Evolutionary conservation across 78 protist species (phyloP), one percentile per base, ranked within the genome.

Genomic region (Acrasis kona): DNA sequence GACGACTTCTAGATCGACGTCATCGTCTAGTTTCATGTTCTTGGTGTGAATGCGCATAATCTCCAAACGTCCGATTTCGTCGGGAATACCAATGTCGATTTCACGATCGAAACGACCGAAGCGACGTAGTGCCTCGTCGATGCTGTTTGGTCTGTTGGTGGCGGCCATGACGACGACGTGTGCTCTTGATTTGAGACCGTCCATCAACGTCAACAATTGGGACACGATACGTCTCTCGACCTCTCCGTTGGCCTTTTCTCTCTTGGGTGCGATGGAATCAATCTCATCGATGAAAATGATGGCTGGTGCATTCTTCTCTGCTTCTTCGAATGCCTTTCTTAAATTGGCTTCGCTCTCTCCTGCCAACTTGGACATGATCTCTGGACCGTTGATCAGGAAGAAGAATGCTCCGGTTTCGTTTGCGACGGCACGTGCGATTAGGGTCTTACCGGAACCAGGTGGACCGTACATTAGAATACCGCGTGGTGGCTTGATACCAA

Each of bases 91-190:
- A 39, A 98, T 97, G 81, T 97, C 99, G n/a, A 98, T 78, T 86
- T 98, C 99, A 38, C 99, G 92, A 78, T 98, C 99, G 79, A 98
- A 98, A 36, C 99, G 95, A 41, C 99, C 99, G 79, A 97, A 98
- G 39, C 99, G 94, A 7, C 99, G 93, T 58, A 98, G 95, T 57
- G 99, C 99, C n/a, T 97, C 94, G 85, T 98, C 99, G 82, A 94
- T 93, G 29, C 91, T 41, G 85, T 98, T 98, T 70, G 99, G 99
- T 8, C 99, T 84, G 89, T 98, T 98, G 87, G 99, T 98, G 58
- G 99, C 99, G 10, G 95, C 99, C 80, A 98, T 97, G 58, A 98
- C 99, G 34, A 98, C 90, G 38, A 98, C 97, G 37, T 97, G 92
- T 10, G 95, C 83, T 58, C 99, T 92, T 34, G 87, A 36, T 86